Evolutionary conservation across 2,329 filamentous ascomycete species (phyloP).

Genomic region (Hymenoscyphus fructigenus): DNA sequence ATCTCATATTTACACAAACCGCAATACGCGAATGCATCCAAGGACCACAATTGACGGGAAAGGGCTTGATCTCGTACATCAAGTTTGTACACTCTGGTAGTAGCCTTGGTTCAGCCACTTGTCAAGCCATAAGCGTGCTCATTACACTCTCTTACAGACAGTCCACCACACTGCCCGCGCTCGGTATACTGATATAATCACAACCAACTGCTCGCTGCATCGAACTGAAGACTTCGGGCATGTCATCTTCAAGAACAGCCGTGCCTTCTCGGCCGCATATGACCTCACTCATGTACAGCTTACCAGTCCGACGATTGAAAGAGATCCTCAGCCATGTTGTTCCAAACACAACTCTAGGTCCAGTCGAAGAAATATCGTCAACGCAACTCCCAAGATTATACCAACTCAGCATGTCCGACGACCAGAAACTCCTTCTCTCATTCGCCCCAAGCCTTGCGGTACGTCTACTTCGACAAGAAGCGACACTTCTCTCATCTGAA

Average conservation of each 20-base stretch:
- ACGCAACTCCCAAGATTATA: constrained; percentile 36
- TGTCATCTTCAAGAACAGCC: constrained; percentile 29
- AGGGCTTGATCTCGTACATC: background rate
- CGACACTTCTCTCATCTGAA: constrained; percentile 33
- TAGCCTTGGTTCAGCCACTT: constrained; percentile 3
- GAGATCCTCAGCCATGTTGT: constrained; percentile 33
- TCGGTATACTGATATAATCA: background rate
- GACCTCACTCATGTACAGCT: constrained; percentile 34
- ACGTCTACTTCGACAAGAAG: constrained; percentile 35
- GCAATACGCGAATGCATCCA: background rate
- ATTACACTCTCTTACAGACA: background rate
- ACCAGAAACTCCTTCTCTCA: constrained; percentile 31
- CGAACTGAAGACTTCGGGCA: constrained; percentile 8
- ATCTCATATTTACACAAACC: constrained; percentile 3
- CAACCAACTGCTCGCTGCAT: background rate
- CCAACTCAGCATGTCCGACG: constrained; percentile 34
- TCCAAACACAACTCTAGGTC: constrained; percentile 29
- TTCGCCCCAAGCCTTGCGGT: constrained; percentile 32
- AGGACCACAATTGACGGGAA: constrained; percentile 1
- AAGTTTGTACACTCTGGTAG: background rate
- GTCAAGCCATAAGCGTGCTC: constrained; percentile 8
- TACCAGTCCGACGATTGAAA: constrained; percentile 34
- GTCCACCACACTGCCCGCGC: background rate
- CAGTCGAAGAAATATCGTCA: constrained; percentile 35
- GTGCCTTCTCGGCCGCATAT: constrained; percentile 26